Evolutionary conservation across 345 rosid genomes (phyloP).

Genomic region (Citrus unshiu): DNA sequence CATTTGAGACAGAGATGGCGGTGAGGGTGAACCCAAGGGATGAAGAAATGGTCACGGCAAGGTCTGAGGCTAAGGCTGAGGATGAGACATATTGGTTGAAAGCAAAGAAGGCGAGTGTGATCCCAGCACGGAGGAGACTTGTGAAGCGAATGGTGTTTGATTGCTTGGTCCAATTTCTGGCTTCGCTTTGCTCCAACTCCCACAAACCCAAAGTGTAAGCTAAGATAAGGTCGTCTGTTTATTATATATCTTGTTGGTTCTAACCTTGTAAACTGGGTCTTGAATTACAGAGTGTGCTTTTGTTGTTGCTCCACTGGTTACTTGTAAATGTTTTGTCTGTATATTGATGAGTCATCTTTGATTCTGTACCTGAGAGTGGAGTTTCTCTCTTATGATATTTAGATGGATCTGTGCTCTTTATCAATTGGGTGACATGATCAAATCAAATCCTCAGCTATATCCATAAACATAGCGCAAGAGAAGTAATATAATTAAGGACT

Average conservation of each 20-base stretch:
- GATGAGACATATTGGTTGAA: neutral
- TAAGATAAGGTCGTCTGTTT: too few species aligned
- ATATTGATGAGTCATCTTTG: too few species aligned
- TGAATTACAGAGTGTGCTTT: neutral
- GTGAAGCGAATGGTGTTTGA: conserved; percentile 43
- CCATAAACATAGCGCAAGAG: too few species aligned
- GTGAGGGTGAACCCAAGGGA: neutral
- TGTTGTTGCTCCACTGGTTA: neutral
- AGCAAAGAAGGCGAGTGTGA: conserved; percentile 30
- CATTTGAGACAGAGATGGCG: neutral
- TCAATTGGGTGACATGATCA: too few species aligned
- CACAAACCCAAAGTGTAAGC: neutral
- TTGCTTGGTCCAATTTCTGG: conserved; percentile 1
- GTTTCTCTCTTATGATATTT: too few species aligned
- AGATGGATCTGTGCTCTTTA: too few species aligned
- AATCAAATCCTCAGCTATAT: too few species aligned
- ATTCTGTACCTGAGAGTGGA: too few species aligned
- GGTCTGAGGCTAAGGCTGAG: too few species aligned
- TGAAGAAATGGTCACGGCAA: neutral
- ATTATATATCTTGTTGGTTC: neutral
- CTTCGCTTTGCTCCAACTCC: conserved; percentile 3
- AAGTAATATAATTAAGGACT: too few species aligned
- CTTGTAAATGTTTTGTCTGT: neutral
- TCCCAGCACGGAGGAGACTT: conserved; percentile 33
- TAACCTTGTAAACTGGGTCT: neutral